phyloP scores from a whole-genome alignment of 2,329 filamentous ascomycete species.

The Nothomitra cinnamomea region DNA sequence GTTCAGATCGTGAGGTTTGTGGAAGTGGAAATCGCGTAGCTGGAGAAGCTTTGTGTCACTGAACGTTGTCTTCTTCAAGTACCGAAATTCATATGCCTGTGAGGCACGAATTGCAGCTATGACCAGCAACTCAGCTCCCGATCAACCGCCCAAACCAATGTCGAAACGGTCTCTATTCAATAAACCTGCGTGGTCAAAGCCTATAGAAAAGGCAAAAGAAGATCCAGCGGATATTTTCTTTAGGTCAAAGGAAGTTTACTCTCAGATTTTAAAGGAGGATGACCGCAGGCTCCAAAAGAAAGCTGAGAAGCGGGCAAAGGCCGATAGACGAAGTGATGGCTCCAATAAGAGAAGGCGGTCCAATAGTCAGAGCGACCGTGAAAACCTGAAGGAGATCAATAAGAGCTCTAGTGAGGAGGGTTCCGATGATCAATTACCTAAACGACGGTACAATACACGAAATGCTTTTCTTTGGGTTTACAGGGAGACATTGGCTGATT shows the following conservation, averaged over 20 bases:
- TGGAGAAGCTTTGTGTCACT: too few relatives aligned
- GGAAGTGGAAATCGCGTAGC: too few relatives aligned
- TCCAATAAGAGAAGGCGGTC: slow-evolving; percentile 1
- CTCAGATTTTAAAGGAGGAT: slow-evolving; percentile 5
- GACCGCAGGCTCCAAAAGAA: slow-evolving; percentile 3
- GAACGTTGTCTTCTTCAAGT: not conserved
- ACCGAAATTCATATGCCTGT: not conserved
- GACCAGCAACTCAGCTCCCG: not conserved
- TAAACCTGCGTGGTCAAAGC: slow-evolving; percentile 29
- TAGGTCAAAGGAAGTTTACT: slow-evolving; percentile 5
- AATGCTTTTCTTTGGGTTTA: not conserved
- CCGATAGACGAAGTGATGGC: not conserved
- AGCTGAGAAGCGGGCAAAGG: not conserved
- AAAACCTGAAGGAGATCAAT: not conserved
- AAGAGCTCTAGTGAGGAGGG: not conserved
- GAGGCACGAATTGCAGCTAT: not conserved
- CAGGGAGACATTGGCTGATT: not conserved
- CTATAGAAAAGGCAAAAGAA: not conserved
- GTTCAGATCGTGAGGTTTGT: not conserved
- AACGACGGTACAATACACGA: not conserved
- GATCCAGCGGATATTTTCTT: slow-evolving; percentile 5
- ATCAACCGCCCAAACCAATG: not conserved
- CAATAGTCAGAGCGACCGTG: not conserved
- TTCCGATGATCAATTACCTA: not conserved
- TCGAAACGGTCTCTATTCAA: slow-evolving; percentile 36